Conservation (phyloP, 202 grass and related monocot genomes). For the Panicum hallii region DNA sequence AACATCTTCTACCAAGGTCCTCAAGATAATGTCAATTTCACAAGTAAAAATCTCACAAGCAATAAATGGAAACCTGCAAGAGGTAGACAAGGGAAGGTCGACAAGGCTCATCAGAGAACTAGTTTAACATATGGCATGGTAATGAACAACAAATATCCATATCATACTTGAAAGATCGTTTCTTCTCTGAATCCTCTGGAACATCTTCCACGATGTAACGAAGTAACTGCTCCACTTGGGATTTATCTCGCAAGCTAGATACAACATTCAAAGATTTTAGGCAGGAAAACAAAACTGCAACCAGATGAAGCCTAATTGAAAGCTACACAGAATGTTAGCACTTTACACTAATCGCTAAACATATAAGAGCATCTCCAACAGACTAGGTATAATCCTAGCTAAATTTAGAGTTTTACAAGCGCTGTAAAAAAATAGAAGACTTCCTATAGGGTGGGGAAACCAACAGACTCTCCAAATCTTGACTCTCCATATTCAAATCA, state of each 20-base stretch:
- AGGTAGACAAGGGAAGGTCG: slow-evolving; percentile 31
- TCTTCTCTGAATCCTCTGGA: slow-evolving; percentile 76
- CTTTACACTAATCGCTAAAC: neutral
- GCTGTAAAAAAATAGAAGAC: too few relatives aligned
- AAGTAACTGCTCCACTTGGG: slow-evolving; percentile 87
- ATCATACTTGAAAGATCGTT: slow-evolving; percentile 71
- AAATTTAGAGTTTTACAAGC: too few relatives aligned
- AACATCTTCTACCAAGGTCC: slow-evolving; percentile 78
- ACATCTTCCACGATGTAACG: slow-evolving; percentile 81
- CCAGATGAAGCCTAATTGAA: neutral
- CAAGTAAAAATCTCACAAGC: slow-evolving; percentile 93
- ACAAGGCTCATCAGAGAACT: neutral
- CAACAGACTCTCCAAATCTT: too few relatives aligned
- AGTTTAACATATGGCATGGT: slow-evolving; percentile 2
- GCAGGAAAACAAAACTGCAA: slow-evolving; percentile 25
- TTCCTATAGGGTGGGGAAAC: too few relatives aligned
- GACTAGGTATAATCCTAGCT: too few relatives aligned
- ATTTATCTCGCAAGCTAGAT: slow-evolving; percentile 73
- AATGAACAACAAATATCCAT: slow-evolving; percentile 1
- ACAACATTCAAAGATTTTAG: slow-evolving; percentile 39
- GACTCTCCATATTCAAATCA: too few relatives aligned
- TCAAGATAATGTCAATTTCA: slow-evolving; percentile 84
- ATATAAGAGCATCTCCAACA: too few relatives aligned
- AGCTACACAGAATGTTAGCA: neutral
- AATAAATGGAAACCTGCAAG: slow-evolving; percentile 84